phyloP scores from a whole-genome alignment of 768 basidiomycete species.

The Strobilomyces dryophilus region DNA sequence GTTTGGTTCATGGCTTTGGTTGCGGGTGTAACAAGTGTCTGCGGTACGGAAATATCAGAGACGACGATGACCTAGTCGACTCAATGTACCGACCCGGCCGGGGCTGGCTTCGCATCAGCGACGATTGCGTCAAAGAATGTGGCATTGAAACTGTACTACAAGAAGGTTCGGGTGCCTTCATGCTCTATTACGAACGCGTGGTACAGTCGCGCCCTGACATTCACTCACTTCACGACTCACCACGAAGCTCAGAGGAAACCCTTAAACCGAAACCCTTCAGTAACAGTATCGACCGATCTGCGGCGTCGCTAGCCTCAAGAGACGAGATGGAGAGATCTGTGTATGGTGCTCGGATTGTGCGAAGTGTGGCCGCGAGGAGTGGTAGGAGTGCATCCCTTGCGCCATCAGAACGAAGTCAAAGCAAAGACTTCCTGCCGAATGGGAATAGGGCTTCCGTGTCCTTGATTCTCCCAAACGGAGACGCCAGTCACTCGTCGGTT shows the following conservation, averaged over 20 bases:
- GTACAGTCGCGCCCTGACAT: conserved; percentile 34
- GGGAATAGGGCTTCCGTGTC: conserved; percentile 8
- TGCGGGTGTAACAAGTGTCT: conserved; percentile 47
- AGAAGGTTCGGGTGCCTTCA: conserved; percentile 76
- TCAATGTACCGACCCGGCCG: conserved; percentile 40
- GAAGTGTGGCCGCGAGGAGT: conserved; percentile 49
- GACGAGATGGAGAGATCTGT: conserved; percentile 17
- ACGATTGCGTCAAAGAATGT: conserved; percentile 74
- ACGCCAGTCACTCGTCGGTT: conserved; percentile 16
- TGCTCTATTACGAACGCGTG: conserved; percentile 91
- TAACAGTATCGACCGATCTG: conserved; percentile 42
- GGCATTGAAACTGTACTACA: conserved; percentile 69
- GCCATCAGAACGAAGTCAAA: conserved; percentile 28
- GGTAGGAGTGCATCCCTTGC: conserved; percentile 38
- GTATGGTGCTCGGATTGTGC: conserved; percentile 49
- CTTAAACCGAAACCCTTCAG: conserved; percentile 44
- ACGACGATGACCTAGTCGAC: conserved; percentile 41
- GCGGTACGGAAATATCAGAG: conserved; percentile 53
- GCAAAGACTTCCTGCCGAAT: conserved; percentile 9
- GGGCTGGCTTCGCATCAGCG: conserved; percentile 88
- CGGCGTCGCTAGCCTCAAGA: conserved; percentile 38
- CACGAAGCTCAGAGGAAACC: conserved; percentile 61
- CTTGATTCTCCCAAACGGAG: conserved; percentile 22
- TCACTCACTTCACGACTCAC: conserved; percentile 33
- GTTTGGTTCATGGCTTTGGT: conserved; percentile 38